phyloP scores from a whole-genome alignment of 106 monocot genomes.

The Agapanthus africanus region DNA sequence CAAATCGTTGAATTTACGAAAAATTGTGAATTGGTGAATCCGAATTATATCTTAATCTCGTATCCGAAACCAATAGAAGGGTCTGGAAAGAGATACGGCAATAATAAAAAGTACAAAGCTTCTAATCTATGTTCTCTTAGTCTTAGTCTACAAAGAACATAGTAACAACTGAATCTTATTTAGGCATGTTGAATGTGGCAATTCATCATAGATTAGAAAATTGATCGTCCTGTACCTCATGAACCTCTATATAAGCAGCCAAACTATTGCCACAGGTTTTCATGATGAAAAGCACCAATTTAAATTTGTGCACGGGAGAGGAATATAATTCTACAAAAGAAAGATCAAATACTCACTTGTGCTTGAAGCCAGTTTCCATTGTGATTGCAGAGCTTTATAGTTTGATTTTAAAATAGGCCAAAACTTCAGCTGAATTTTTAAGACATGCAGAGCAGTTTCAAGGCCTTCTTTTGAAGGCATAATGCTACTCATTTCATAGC shows the following conservation, averaged over 20 bases:
- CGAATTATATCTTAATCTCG: too few relatives aligned
- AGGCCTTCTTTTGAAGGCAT: too few relatives aligned
- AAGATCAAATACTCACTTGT: slow-evolving; percentile 59
- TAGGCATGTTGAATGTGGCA: neutral
- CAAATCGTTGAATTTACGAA: neutral
- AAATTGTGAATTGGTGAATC: too few relatives aligned
- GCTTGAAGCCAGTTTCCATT: slow-evolving; percentile 19
- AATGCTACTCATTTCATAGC: too few relatives aligned
- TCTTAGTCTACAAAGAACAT: neutral
- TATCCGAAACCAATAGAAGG: too few relatives aligned
- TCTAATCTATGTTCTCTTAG: neutral
- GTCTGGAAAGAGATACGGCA: too few relatives aligned
- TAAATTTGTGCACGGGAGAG: neutral
- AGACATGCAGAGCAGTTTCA: too few relatives aligned
- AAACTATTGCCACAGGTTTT: neutral
- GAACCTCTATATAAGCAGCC: neutral
- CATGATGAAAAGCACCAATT: neutral
- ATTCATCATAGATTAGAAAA: neutral
- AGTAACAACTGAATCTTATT: neutral
- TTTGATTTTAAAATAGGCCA: slow-evolving; percentile 57
- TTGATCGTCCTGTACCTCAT: neutral
- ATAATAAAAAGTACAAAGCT: neutral
- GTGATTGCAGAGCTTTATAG: slow-evolving; percentile 23
- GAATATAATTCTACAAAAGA: neutral
- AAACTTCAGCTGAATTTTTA: slow-evolving; percentile 40